Evolutionary conservation across 2,329 filamentous ascomycete species (phyloP), one percentile per base, ranked within the genome.

Genomic region (Cercospora zeina): DNA sequence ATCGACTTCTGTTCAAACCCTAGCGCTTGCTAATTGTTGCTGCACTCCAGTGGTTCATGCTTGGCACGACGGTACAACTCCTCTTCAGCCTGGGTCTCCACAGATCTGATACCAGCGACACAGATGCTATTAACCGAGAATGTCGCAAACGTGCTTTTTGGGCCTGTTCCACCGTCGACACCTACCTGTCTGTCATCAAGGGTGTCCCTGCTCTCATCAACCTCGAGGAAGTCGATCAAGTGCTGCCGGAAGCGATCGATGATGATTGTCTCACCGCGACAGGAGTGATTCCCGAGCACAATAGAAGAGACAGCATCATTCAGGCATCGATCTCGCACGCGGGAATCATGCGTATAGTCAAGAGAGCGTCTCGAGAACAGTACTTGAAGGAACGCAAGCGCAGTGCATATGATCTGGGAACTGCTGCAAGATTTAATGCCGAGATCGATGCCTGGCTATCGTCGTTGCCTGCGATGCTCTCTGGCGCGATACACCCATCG

Each of bases 391-490:
- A 62, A 21, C 61, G 61, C 1, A 67, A 64, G 34, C 63, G 64
- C 1, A 62, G 67, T 16, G 57, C 65, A 4, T 63, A 67, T 34
- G 69, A 70, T 50, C 59, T 72, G 19, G 66, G 67, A 13, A 67
- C 61, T 8, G 76, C 79, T 0, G 69, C 73, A 3, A 78, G 77
- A 59, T 77, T 81, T 61, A 78, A 76, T 5, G 64, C 69, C 4
- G 77, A 80, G 13, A 72, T 83, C 1, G 70, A 72, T 11, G 69
- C 74, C 5, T 84, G 82, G 82, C 77, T 79, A n/a, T 68, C 72
- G 14, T 77, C 76, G 1, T 73, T 83, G 10, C 75, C 78, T 0
- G 73, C 75, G 16, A 78, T 82, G 27, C 70, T 82, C 54, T 74
- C 78, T 0, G 76, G 78, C 50, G 76, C 73, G 8, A 71, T 81